Evolutionary conservation across 225 moss, liverwort and hornwort genomes (phyloP).

Genomic region (Physcomitrellopsis africana): DNA sequence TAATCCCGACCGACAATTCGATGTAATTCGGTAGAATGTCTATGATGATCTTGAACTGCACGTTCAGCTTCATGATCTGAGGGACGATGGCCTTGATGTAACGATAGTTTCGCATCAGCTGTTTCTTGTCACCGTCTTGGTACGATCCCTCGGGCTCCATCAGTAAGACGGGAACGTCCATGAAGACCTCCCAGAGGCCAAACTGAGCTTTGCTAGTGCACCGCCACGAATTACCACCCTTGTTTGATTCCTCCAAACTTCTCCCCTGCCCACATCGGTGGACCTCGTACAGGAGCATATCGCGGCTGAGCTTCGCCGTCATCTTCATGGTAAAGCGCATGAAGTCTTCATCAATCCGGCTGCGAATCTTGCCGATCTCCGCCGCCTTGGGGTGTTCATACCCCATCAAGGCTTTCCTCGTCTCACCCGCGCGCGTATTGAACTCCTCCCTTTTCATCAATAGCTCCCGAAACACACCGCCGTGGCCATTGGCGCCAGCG

Average conservation of each 20-base stretch:
- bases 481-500: constrained; percentile 38
- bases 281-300: constrained; percentile 48
- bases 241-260: background rate
- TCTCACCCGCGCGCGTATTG: constrained; percentile 24
- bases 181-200: constrained; percentile 53
- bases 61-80: constrained; percentile 57
- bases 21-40: constrained; percentile 43
- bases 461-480: constrained; percentile 39
- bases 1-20: constrained; percentile 46
- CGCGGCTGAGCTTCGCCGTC: constrained; percentile 43
- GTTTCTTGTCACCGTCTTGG: constrained; percentile 37
- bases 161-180: constrained; percentile 51
- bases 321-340: constrained; percentile 38
- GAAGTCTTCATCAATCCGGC: constrained; percentile 39
- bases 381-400: constrained; percentile 34
- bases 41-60: constrained; percentile 55
- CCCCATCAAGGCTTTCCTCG: constrained; percentile 35
- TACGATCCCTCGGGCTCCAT: constrained; percentile 52
- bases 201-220: constrained; percentile 51
- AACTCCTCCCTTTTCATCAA: constrained; percentile 40
- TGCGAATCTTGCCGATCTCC: constrained; percentile 23
- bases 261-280: constrained; percentile 6
- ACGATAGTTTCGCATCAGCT: constrained; percentile 35
- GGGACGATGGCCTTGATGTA: constrained; percentile 58
- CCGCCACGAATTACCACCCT: constrained; percentile 28